Evolutionary conservation across 768 basidiomycete genomes (phyloP), one percentile per base, ranked within the genome.

Genomic region (Rhodocollybia butyracea): DNA sequence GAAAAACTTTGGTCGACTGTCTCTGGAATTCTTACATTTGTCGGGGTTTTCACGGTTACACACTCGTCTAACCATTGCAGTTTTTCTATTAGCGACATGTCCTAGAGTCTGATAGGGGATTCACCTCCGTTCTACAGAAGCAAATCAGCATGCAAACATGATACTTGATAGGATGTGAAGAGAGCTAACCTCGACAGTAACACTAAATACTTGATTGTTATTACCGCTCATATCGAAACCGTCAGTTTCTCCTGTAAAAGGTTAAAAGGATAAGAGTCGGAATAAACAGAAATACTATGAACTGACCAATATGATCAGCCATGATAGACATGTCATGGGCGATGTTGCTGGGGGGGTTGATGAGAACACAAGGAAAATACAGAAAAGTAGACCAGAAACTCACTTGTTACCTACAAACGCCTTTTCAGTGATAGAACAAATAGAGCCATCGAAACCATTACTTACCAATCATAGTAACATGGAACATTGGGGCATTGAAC

Each of bases 1-100:
- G 31, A 24, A 21, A n/a, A 31, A 36, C 17, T 11, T 31, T 17
- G 2, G 24, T 38, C 4, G 3, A 19, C 6, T 8, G 31, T 8
- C 11, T 10, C 13, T 34, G 19, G 1, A 12, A 12, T 39, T 0
- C 32, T 10, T 21, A 50, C 48, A 21, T 66, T 47, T 3, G 69
- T 67, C 5, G 71, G 66, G 2, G 66, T 45, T 51, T 73, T 72
- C 57, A 72, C 65, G 0, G 68, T 70, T 21, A 71, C 66, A 45
- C 69, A 71, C 45, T 73, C 64, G 38, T 65, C 61, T 22, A n/a
- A n/a, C n/a, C n/a, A n/a, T n/a, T n/a, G n/a, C n/a, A n/a, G n/a
- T n/a, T n/a, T n/a, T n/a, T n/a, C n/a, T n/a, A n/a, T n/a, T n/a
- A n/a, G n/a, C n/a, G n/a, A n/a, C n/a, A n/a, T n/a, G n/a, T n/a